Base-by-base conservation (phyloP, 352 stramenopile genomes). In the Lagenidium sp. region DNA sequence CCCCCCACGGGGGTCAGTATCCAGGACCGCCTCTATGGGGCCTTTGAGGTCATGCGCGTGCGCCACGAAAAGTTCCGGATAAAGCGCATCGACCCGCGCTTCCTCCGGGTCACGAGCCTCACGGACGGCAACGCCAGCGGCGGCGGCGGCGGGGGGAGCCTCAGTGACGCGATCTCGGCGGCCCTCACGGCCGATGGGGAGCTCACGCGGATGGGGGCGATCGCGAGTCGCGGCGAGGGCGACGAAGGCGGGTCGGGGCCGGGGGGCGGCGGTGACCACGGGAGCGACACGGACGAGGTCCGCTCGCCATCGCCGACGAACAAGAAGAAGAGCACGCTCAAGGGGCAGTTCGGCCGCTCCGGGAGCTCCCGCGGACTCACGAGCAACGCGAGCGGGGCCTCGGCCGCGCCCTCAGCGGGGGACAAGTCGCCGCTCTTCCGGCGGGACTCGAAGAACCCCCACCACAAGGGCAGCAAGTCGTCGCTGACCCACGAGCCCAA, bases 1-100 rank as follows among this genome's bases (percentile, higher is more conserved):
- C 69, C 71, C 25, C 40, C 50, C n/a, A 73, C 60, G 1, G 67
- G 66, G 3, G 53, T 79, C 2, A 45, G 50, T 1, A 60, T 89
- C 4, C 78, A 92, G 51, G 76, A 92, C 57, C 83, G 78, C 32
- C 50, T 92, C 13, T 82, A 74, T 23, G 79, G 79, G 2, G 39
- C 51, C 18, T 88, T 89, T 55, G 57, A 76, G 35, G 59, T 84
- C 36, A 81, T 92, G 45, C 46, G 62, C 12, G 68, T 92, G 20
- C 58, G 64, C 24, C 45, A 61, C 11, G 60, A 63, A 5, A 92
- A 92, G 46, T 82, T 71, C 38, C 56, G 70, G 30, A 60, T 90
- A 47, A 72, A 72, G 37, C 57, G 74, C 0, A 40, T 78, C 11
- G 72, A 86, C 25, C 68, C 67, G 12, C 65, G 66, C 0, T 78